These are phyloP conservation scores for Smithsoniella earleae DNA, from an alignment of 163 green algal species.

Conservation along the genomic window DNA sequence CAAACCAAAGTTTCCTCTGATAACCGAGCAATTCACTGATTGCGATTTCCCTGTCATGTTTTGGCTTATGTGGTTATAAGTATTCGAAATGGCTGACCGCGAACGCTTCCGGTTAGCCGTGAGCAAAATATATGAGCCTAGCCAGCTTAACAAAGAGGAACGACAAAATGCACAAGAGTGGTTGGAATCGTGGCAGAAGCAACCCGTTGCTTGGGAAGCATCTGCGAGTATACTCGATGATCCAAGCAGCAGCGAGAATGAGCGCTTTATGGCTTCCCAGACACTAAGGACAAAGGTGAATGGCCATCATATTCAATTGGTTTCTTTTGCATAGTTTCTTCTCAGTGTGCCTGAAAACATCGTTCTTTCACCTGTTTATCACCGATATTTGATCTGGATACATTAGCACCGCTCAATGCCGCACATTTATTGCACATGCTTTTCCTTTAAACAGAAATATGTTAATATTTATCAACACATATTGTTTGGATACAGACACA, in stretches of 20 bases:
- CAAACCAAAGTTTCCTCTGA: background rate
- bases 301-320: no score
- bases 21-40: background rate
- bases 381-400: no score
- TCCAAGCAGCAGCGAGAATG: constrained; percentile 6
- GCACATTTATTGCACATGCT: no score
- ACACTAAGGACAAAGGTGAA: constrained; percentile 20
- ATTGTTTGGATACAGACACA: constrained; percentile 11
- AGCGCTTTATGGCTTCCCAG: constrained; percentile 27
- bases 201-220: constrained; percentile 1
- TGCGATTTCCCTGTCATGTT: background rate
- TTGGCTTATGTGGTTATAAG: no score
- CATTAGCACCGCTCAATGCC: background rate
- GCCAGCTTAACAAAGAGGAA: constrained; percentile 2
- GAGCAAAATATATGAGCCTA: constrained; percentile 12
- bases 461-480: background rate
- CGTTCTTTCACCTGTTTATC: no score
- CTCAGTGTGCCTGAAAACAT: no score
- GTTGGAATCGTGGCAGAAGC: background rate
- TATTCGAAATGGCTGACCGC: no score
- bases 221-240: constrained; percentile 9
- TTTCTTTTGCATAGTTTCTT: no score
- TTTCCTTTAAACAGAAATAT: no score
- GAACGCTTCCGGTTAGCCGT: constrained; percentile 1
- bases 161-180: background rate